Evolutionary conservation across 116 monocot genomes (phyloP), one percentile per base, ranked within the genome.

Genomic region (Thalassia testudinum): DNA sequence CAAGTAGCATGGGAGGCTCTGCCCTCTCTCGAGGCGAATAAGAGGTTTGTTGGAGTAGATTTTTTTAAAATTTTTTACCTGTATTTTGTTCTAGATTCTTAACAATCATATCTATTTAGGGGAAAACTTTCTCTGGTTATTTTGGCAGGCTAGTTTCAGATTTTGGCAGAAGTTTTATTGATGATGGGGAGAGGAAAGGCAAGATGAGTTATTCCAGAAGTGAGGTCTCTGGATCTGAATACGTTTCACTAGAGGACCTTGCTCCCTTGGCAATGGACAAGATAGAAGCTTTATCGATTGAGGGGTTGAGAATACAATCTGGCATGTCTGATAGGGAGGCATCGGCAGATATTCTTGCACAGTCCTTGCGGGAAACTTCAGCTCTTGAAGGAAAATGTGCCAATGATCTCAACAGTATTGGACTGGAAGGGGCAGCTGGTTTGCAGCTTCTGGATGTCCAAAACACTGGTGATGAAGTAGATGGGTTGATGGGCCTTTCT

Each of bases 401-500:
- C 3, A 61, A 59, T 6, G 67, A 72, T 29, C 60, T 25, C 38
- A 42, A 17, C 23, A 74, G 73, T 56, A 60, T 73, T 49, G 83
- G 72, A 28, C 53, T 83, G 40, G 80, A 87, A 37, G 87, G 87
- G 48, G 67, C 87, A 50, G 87, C 60, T 49, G 80, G 83, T 13
- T 64, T 93, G 59, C 87, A 87, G 55, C 75, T 93, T 17, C 58
- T 83, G 43, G 80, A 87, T 67, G 66, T 87, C 29, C 78, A 76
- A 44, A 77, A 73, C 25, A 71, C 24, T 19, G 73, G 56, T n/a
- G 78, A 66, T 24, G 78, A 81, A 47, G 78, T 81, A 21, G 93
- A 93, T 73, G 93, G 87, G 0, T 58, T 93, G 56, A 87, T 93
- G 93, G 75, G 87, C 26, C 69, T 87, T 34, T 80, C 83, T 19